Percentiles rank a stretch among this genome's conserved stretches.
These are phyloP conservation scores for Stygiomarasmius scandens DNA, from an alignment of 1,284 basidiomycete genomes.

Conservation along the genomic window DNA sequence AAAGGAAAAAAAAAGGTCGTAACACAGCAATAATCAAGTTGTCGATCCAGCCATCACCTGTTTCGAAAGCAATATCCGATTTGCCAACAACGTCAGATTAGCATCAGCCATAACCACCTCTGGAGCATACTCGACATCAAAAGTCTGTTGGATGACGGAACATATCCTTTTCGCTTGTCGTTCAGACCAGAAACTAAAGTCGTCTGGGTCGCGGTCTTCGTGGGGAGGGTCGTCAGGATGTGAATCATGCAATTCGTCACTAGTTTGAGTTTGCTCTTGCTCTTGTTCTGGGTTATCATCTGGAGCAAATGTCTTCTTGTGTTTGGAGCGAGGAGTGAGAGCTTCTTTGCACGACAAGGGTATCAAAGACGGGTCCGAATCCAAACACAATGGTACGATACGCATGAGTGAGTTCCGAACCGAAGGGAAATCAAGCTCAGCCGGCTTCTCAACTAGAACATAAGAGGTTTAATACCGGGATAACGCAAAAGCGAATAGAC, in stretches of 20 bases:
- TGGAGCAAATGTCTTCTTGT: not conserved
- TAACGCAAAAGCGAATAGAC: not conserved
- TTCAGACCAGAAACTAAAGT: conserved; percentile 93
- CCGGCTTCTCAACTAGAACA: conserved; percentile 65
- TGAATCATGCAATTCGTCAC: conserved; percentile 24
- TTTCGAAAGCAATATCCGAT: conserved; percentile 82
- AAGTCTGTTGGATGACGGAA: conserved; percentile 75
- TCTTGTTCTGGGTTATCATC: not conserved
- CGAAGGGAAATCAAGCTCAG: conserved; percentile 60
- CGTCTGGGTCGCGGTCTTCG: conserved; percentile 75
- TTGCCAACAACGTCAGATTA: conserved; percentile 82
- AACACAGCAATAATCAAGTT: no score
- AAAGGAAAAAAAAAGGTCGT: no score
- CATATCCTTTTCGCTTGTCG: conserved; percentile 89
- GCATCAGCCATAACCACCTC: conserved; percentile 95
- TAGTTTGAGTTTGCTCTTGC: conserved; percentile 11
- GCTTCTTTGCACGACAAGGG: conserved; percentile 67
- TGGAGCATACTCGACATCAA: conserved; percentile 84
- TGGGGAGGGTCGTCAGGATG: not conserved
- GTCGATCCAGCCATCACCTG: conserved; percentile 48
- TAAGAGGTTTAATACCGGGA: conserved; percentile 17
- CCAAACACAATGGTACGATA: conserved; percentile 86
- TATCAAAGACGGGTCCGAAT: conserved; percentile 81
- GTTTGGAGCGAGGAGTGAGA: conserved; percentile 18
- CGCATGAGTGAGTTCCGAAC: conserved; percentile 70